A percentile compares a stretch with the other conserved stretches of the same genome.
Evolutionary conservation across 2,329 filamentous ascomycete genomes (phyloP).

Genomic region (Aureobasidium vineae): DNA sequence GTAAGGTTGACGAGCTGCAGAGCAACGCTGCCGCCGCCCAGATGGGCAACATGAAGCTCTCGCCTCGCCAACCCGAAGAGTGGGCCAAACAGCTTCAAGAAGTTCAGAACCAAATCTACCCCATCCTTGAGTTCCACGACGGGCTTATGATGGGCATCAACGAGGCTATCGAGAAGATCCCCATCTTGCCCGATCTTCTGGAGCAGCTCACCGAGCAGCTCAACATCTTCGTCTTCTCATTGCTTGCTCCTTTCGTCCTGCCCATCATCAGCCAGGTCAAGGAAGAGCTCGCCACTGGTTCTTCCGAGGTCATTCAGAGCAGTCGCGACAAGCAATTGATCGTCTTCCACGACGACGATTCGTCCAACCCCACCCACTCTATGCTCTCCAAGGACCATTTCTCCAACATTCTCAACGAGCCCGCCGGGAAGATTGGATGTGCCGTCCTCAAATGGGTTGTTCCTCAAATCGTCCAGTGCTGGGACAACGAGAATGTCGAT

Average conservation of each 20-base stretch:
- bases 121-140: slow-evolving; percentile 88
- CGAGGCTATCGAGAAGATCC: slow-evolving; percentile 78
- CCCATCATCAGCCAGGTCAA: slow-evolving; percentile 86
- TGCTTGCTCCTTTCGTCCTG: slow-evolving; percentile 83
- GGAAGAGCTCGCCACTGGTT: slow-evolving; percentile 79
- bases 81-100: slow-evolving; percentile 75
- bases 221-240: slow-evolving; percentile 85
- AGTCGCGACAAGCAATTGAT: slow-evolving; percentile 80
- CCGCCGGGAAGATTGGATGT: slow-evolving; percentile 78
- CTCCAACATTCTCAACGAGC: slow-evolving; percentile 82
- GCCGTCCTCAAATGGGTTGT: slow-evolving; percentile 80
- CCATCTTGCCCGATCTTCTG: slow-evolving; percentile 77
- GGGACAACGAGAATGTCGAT: slow-evolving; percentile 74
- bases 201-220: slow-evolving; percentile 86
- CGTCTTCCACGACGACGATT: slow-evolving; percentile 77
- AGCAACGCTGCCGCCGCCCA: slow-evolving; percentile 70
- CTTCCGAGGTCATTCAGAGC: slow-evolving; percentile 81
- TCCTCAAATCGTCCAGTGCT: slow-evolving; percentile 82
- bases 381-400: slow-evolving; percentile 98
- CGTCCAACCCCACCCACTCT: slow-evolving; percentile 82
- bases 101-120: slow-evolving; percentile 77
- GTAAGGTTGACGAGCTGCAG: slow-evolving; percentile 77
- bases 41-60: slow-evolving; percentile 56
- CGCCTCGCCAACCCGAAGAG: slow-evolving; percentile 77
- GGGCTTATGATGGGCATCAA: slow-evolving; percentile 77